phyloP scores from a whole-genome alignment of 768 basidiomycete genomes.

The Mycena amicta region DNA sequence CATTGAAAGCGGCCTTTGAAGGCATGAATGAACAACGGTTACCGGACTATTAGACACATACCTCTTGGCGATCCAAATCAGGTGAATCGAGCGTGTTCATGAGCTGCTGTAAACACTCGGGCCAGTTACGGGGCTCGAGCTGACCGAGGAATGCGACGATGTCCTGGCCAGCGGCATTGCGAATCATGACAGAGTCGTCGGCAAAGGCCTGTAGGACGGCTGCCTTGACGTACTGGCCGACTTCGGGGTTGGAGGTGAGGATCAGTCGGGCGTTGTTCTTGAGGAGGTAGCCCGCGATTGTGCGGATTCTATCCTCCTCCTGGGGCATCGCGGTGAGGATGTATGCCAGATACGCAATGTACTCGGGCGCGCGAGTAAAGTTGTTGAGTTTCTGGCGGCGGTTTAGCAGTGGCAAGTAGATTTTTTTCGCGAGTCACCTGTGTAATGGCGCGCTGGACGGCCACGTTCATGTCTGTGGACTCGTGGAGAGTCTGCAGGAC shows the following conservation, averaged over 20 bases:
- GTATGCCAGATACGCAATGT: conserved; percentile 93
- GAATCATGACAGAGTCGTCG: conserved; percentile 82
- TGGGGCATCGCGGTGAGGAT: conserved; percentile 80
- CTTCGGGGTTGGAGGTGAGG: conserved; percentile 64
- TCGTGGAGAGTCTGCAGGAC: conserved; percentile 90
- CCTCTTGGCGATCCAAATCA: conserved; percentile 84
- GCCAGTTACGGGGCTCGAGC: conserved; percentile 91
- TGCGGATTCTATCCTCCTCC: conserved; percentile 91
- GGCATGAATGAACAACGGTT: conserved; percentile 8
- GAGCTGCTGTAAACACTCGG: conserved; percentile 87
- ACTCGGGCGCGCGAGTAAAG: conserved; percentile 88
- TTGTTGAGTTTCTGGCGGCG: conserved; percentile 79
- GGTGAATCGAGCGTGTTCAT: conserved; percentile 77
- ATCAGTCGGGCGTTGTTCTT: conserved; percentile 93
- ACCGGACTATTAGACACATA: conserved; percentile 40
- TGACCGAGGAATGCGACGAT: conserved; percentile 88
- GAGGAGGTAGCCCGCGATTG: conserved; percentile 94
- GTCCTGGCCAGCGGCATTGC: conserved; percentile 92
- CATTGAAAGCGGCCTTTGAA: conserved; percentile 85
- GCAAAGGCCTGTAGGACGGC: conserved; percentile 81
- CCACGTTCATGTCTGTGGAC: conserved; percentile 78
- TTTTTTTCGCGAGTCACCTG: conserved; percentile 51
- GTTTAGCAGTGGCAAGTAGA: conserved; percentile 6
- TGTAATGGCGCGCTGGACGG: conserved; percentile 80
- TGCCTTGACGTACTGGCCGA: conserved; percentile 72